Percentiles rank a stretch among this genome's conserved stretches.
phyloP scores from a whole-genome alignment of 208 protist species.

The Hexamita inflata region DNA sequence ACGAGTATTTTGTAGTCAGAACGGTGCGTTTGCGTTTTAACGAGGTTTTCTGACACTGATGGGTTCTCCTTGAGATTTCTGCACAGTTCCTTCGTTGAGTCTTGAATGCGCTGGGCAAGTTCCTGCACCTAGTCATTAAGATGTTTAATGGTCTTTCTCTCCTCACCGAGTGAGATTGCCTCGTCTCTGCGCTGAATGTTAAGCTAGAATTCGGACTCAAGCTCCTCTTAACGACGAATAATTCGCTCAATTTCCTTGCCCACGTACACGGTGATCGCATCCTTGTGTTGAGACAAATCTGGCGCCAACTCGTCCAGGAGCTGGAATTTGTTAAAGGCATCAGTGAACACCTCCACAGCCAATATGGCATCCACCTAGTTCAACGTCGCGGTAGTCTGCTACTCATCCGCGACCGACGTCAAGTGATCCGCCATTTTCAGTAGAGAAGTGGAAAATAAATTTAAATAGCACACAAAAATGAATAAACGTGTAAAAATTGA shows the following conservation, averaged over 20 bases:
- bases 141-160: constrained; percentile 32
- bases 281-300: constrained; percentile 41
- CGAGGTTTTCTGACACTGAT: constrained; percentile 44
- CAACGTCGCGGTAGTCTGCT: neutral
- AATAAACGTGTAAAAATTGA: no score
- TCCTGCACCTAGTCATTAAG: constrained; percentile 34
- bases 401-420: neutral
- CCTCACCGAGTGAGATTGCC: constrained; percentile 25
- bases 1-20: constrained; percentile 32
- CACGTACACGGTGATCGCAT: constrained; percentile 44
- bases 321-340: constrained; percentile 42
- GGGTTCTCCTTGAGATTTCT: constrained; percentile 43
- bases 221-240: constrained; percentile 38
- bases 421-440: neutral
- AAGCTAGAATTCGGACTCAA: constrained; percentile 36
- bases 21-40: constrained; percentile 42
- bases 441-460: no score
- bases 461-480: no score
- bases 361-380: neutral
- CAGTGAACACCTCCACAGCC: constrained; percentile 32
- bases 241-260: constrained; percentile 44
- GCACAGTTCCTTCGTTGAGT: constrained; percentile 43
- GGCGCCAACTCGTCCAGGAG: constrained; percentile 44
- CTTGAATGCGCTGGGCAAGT: constrained; percentile 37
- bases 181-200: constrained; percentile 35